Base-by-base conservation (phyloP, 345 rosid species). In the Pseudoturritis turrita region DNA sequence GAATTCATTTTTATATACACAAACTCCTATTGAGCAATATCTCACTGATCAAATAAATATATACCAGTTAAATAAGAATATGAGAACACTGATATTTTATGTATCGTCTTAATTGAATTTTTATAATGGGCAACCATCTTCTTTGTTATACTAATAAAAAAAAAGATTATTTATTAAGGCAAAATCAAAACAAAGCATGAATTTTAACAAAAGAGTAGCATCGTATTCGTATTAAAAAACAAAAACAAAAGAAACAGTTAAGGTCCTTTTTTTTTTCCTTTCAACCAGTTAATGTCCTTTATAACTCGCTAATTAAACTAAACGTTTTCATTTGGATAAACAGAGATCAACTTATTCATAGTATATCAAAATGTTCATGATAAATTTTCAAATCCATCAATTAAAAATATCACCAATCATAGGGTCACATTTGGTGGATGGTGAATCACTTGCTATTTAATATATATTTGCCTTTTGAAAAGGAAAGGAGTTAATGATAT, bases 401-500 rank as follows among this genome's bases (percentile, higher is more conserved):
- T 29, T 21, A 41, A 52, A 66, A 49, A 18, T n/a, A 51, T 25
- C 46, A 67, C 63, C 68, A 60, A 59, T 51, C 46, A 67, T 18
- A 53, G 12, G 23, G 43, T 66, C 47, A 75, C 69, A 75, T 23
- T 43, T 68, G 63, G 74, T 75, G 63, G 62, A 60, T 67, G 73
- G 5, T 74, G 69, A 12, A 51, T 68, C 69, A 61, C 51, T 68
- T 41, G 26, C 63, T 61, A 54, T 58, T 6, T n/a, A 50, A 60
- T 61, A 67, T 60, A 70, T 29, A 59, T 56, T 40, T 68, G 4
- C 29, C 43, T 65, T 59, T 21, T 68, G 78, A 75, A 68, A 68
- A 75, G 17, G 78, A 68, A 23, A 68, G 70, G 78, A 75, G 69
- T 75, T 68, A 68, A 61, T 75, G 74, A 67, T 58, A 43, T 61